Percentiles rank a stretch among this genome's conserved stretches.
Conservation (phyloP, 192 early-diverging fungal genomes). For the Coemansia sp. region DNA sequence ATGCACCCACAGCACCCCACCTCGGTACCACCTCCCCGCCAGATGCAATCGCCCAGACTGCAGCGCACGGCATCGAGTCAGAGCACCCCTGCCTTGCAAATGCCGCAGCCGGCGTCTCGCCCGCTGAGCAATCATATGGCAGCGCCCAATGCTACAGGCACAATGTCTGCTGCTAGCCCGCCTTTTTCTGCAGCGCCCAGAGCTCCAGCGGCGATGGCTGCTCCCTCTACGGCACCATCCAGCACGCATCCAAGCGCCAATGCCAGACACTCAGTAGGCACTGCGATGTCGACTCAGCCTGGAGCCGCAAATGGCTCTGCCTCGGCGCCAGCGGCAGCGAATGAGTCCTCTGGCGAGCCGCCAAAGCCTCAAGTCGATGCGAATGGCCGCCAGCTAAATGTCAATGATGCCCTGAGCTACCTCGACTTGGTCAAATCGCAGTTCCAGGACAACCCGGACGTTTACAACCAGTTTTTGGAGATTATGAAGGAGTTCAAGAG, state of each 20-base stretch:
- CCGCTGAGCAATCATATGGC: neutral
- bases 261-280: neutral
- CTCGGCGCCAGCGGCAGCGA: neutral
- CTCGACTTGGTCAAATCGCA: slow-evolving; percentile 94
- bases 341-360: neutral
- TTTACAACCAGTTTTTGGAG: slow-evolving; percentile 97
- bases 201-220: neutral
- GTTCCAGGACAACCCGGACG: slow-evolving; percentile 90
- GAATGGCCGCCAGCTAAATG: slow-evolving; percentile 55
- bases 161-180: slow-evolving; percentile 21
- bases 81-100: slow-evolving; percentile 15
- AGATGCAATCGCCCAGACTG: slow-evolving; percentile 35
- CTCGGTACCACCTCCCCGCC: slow-evolving; percentile 43
- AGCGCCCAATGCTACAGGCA: slow-evolving; percentile 5
- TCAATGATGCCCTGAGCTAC: slow-evolving; percentile 93
- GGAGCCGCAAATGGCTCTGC: neutral
- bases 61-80: slow-evolving; percentile 46
- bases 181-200: slow-evolving; percentile 1
- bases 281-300: neutral
- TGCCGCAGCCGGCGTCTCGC: neutral
- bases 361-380: slow-evolving; percentile 29
- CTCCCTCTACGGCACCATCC: neutral
- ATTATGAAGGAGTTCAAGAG: slow-evolving; percentile 99
- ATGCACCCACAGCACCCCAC: slow-evolving; percentile 37
- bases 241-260: neutral